These are phyloP conservation scores for Fusarium incarnatum DNA, from an alignment of 2,329 filamentous ascomycete genomes.

Conservation along the genomic window DNA sequence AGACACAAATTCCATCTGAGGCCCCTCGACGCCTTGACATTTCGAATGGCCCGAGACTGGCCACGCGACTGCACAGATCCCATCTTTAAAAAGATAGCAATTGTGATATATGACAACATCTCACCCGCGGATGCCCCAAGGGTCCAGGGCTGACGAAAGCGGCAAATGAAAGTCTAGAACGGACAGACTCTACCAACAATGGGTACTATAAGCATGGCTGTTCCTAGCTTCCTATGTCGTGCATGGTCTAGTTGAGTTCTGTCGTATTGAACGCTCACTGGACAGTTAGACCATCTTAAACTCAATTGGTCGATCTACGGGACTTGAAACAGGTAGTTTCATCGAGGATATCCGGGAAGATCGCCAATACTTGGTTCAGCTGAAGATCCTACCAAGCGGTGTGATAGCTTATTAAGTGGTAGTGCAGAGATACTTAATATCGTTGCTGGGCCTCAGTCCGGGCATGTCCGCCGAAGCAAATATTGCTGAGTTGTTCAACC, in stretches of 20 bases:
- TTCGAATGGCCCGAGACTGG: background rate
- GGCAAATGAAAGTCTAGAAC: background rate
- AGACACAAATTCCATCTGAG: background rate
- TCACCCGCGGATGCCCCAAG: background rate
- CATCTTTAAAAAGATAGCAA: background rate
- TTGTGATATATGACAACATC: background rate
- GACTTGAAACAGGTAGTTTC: slow-evolving; percentile 2
- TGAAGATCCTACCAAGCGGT: background rate
- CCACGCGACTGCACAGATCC: background rate
- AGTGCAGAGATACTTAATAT: background rate
- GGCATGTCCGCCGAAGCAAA: background rate
- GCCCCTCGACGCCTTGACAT: background rate
- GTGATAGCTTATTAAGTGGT: background rate
- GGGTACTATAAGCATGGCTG: background rate
- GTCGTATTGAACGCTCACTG: slow-evolving; percentile 4
- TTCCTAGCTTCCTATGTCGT: background rate
- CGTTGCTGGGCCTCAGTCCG: background rate
- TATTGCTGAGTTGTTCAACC: background rate
- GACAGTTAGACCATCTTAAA: background rate
- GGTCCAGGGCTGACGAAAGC: background rate
- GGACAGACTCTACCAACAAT: background rate
- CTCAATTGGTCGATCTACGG: slow-evolving; percentile 22
- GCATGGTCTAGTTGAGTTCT: slow-evolving; percentile 14
- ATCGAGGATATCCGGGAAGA: slow-evolving; percentile 12
- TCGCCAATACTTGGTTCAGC: background rate